Conservation (phyloP, 345 rosid species). For the Camelina sativa region DNA sequence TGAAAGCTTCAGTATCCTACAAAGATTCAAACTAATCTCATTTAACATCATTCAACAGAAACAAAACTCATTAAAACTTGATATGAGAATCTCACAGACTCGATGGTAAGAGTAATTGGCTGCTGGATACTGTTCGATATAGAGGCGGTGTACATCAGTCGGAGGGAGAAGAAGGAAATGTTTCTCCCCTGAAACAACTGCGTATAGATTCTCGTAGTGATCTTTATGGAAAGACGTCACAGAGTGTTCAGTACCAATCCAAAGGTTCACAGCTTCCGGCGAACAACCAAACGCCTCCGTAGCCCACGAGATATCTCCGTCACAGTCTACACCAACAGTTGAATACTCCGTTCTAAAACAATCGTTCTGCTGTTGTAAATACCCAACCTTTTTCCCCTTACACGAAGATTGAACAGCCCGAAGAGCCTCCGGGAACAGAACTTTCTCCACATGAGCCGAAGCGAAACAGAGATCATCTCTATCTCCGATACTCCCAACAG, state of each 20-base stretch:
- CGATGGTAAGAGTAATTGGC: slow-evolving; percentile 59
- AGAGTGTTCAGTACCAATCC: slow-evolving; percentile 79
- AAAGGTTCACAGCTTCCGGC: slow-evolving; percentile 94
- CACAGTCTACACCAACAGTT: slow-evolving; percentile 61
- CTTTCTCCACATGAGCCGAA: slow-evolving; percentile 66
- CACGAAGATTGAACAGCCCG: slow-evolving; percentile 47
- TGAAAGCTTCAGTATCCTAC: slow-evolving; percentile 57
- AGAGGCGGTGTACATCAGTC: slow-evolving; percentile 83
- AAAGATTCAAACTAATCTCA: slow-evolving; percentile 33
- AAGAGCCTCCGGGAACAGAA: slow-evolving; percentile 66
- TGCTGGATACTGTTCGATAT: slow-evolving; percentile 64
- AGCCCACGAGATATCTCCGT: slow-evolving; percentile 71
- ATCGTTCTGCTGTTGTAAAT: slow-evolving; percentile 86
- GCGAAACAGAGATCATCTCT: slow-evolving; percentile 63
- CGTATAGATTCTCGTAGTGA: slow-evolving; percentile 89
- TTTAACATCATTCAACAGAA: background rate
- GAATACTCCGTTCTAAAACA: slow-evolving; percentile 76
- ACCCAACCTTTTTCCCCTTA: slow-evolving; percentile 50
- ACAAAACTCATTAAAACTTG: slow-evolving; percentile 12
- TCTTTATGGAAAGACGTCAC: slow-evolving; percentile 89
- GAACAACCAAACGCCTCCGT: slow-evolving; percentile 72
- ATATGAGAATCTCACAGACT: slow-evolving; percentile 45
- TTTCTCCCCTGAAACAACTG: slow-evolving; percentile 84
- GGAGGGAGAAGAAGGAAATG: slow-evolving; percentile 85
- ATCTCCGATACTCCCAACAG: slow-evolving; percentile 13